A percentile compares a stretch with the other conserved stretches of the same genome.
Conservation (phyloP, 2,329 filamentous ascomycete species). For the Magnaporthiopsis incrustans region DNA sequence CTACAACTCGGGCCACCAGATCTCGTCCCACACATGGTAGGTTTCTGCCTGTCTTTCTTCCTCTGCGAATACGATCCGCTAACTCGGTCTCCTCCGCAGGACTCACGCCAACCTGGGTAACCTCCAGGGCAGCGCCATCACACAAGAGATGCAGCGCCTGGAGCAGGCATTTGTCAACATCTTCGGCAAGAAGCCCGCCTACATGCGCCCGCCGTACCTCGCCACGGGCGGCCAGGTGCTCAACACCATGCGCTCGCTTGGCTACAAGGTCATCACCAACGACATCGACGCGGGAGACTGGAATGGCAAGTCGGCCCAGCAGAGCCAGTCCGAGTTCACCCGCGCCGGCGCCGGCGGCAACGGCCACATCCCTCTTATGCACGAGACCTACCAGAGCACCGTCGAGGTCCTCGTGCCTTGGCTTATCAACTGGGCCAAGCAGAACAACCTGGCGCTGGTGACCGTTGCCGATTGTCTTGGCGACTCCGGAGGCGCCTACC, state of each 20-base stretch:
- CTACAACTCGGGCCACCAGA: slow-evolving; percentile 41
- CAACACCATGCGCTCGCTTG: slow-evolving; percentile 33
- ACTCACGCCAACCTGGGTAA: slow-evolving; percentile 37
- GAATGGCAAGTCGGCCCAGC: slow-evolving; percentile 40
- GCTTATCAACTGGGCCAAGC: slow-evolving; percentile 41
- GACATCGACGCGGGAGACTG: slow-evolving; percentile 56
- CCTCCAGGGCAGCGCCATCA: slow-evolving; percentile 29
- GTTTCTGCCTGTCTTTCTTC: background rate
- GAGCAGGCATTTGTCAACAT: slow-evolving; percentile 44
- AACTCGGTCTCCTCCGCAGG: slow-evolving; percentile 19
- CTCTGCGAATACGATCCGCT: background rate
- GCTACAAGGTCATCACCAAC: slow-evolving; percentile 53
- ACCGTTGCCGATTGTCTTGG: slow-evolving; percentile 41
- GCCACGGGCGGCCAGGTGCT: slow-evolving; percentile 36
- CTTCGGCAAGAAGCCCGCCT: slow-evolving; percentile 38
- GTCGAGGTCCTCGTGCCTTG: slow-evolving; percentile 40
- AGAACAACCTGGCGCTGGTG: slow-evolving; percentile 38
- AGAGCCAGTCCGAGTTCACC: slow-evolving; percentile 45
- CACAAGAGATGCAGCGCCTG: slow-evolving; percentile 39
- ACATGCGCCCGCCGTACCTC: slow-evolving; percentile 43
- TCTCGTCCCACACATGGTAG: slow-evolving; percentile 45
- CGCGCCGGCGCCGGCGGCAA: slow-evolving; percentile 32
- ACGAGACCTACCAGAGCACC: slow-evolving; percentile 43
- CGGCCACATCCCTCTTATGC: slow-evolving; percentile 50
- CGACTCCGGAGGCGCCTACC: slow-evolving; percentile 31